Evolutionary conservation across 2,329 filamentous ascomycete genomes (phyloP), one percentile per base, ranked within the genome.

Genomic region (Cladosporium sphaerospermum): DNA sequence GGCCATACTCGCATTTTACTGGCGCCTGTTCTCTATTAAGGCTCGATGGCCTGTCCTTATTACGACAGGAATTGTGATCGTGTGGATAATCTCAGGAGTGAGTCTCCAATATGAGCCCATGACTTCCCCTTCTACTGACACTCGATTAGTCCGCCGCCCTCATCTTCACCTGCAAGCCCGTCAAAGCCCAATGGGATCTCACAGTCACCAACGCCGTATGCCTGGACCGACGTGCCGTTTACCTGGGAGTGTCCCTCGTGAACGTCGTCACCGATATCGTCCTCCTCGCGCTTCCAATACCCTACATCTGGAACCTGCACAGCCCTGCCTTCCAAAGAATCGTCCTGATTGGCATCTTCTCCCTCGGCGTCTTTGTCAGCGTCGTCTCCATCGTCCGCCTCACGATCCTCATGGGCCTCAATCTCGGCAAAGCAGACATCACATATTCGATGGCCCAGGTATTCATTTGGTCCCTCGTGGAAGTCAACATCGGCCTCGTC

Each of bases 1-100:
- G 5, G 57, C 58, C 6, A 54, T 61, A 19, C 57, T 61, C 5
- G 53, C 58, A 10, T 56, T 61, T 34, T 60, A 61, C 46, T 61
- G 58, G 58, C 46, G 58, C 36, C 50, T 62, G 10, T 62, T 62
- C 46, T 53, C 55, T 9, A 39, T 55, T 34, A 56, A 48, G 41
- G 42, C 48, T 28, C 45, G 55, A 16, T 18, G 57, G 8, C 55
- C 57, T 6, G 51, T 59, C 18, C 32, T 52, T 14, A 33, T 57
- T 4, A 33, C 51, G 16, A 39, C 40, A 16, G 53, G 49, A 6
- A 18, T 59, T 4, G 52, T 57, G 9, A 33, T 31, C 9, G 55
- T 34, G n/a, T 59, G 57, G 57, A 41, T 49, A 32, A 43, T 57
- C 16, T 53, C 44, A 23, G 18, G 50, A 31, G 56, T 57, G 42